Evolutionary conservation across 2,329 filamentous ascomycete species (phyloP), one percentile per base, ranked within the genome.

Genomic region (Sphaerulina musiva): DNA sequence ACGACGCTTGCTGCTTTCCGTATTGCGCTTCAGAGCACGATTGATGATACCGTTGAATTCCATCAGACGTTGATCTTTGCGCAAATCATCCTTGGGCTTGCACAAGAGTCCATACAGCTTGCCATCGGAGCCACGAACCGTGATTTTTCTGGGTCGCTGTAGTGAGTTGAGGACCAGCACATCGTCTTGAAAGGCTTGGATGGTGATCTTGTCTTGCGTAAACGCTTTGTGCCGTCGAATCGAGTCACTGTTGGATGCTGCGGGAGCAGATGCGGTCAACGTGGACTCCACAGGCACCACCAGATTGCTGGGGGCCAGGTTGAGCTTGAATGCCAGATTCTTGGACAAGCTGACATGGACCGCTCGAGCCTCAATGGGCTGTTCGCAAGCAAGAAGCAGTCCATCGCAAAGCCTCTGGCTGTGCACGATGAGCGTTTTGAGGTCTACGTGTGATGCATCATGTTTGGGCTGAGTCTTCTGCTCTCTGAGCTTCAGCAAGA

Each of bases 11-110:
- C 88, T 95, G 12, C 90, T 88, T 68, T 96, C 91, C 2, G 91
- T 85, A 65, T 97, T 91, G 58, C 87, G 84, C 68, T 96, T 95
- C 53, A 99, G 74, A 2, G 92, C 89, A 55, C 93, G 82, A 69
- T 98, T 98, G 75, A 98, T 97, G 82, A 97, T 93, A 44, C 86
- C 84, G 69, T 97, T 98, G 77, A 98, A 98, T 68, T 98, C 95
- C 91, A 98, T 98, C 17, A 98, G 83, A 48, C 93, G 89, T 70
- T 97, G 92, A 66, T 99, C 95, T 62, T 95, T 98, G 48, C 93
- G 86, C 23, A 99, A 80, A 69, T 99, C 95, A 69, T 98, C 93
- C 70, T 97, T 97, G 7, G 93, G 95, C 68, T 99, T 98, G 76
- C 95, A 95, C 53, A 99, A 79, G 6, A 98, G 81, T 60, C 89